Conservation (phyloP, 1,284 basidiomycete genomes). For the Amylostereum areolatum region DNA sequence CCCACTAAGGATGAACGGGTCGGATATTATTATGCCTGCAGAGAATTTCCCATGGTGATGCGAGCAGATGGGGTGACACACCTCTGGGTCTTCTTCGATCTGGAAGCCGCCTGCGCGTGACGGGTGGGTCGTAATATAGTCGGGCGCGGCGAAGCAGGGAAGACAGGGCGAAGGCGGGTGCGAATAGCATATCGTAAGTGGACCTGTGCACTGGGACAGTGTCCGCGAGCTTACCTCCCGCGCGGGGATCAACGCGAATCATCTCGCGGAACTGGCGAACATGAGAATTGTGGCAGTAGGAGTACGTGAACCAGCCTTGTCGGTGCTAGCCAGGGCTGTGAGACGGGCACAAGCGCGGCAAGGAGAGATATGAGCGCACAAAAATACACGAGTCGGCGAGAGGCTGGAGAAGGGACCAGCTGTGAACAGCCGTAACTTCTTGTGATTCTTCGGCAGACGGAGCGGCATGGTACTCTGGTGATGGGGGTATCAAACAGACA, state of each 20-base stretch:
- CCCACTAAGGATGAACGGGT: conserved; percentile 47
- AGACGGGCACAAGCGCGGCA: conserved; percentile 12
- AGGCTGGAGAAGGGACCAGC: conserved; percentile 75
- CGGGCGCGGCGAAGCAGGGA: no score
- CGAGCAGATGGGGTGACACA: conserved; percentile 3
- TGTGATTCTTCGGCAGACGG: conserved; percentile 47
- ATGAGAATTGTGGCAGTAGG: conserved; percentile 88
- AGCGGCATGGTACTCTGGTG: conserved; percentile 39
- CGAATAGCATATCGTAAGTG: no score
- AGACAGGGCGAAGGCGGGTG: no score
- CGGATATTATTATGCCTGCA: conserved; percentile 7
- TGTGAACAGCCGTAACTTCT: conserved; percentile 60
- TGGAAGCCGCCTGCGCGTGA: conserved; percentile 10
- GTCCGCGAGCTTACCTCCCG: no score
- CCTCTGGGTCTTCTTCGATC: conserved; percentile 17
- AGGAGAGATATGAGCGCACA: conserved; percentile 38
- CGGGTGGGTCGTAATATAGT: not conserved
- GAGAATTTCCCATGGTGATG: conserved; percentile 15
- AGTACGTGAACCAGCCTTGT: conserved; percentile 94
- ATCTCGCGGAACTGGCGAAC: conserved; percentile 87
- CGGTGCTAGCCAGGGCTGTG: conserved; percentile 47
- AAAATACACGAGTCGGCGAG: conserved; percentile 74
- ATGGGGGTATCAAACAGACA: conserved; percentile 69
- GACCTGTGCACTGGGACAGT: no score
- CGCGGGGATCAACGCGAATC: conserved; percentile 35